Percentiles rank a stretch among this genome's conserved stretches.
phyloP scores from a whole-genome alignment of 495 filamentous ascomycete species.

The Aspergillus conjunctus region DNA sequence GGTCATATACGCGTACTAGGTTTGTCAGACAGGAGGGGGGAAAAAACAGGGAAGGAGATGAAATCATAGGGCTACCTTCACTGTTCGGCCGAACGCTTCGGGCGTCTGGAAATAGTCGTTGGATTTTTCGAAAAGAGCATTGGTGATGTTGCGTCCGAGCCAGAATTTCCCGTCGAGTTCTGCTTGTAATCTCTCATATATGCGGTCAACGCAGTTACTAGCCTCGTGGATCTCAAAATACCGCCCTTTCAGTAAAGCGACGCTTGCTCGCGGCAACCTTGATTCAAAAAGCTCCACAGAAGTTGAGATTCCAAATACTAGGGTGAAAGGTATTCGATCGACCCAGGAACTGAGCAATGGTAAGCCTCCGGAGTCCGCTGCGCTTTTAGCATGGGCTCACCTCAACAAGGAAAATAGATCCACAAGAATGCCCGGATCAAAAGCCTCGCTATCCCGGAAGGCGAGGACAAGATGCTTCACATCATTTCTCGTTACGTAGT shows the following conservation, averaged over 20 bases:
- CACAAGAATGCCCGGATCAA: conserved; percentile 74
- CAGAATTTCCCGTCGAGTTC: conserved; percentile 57
- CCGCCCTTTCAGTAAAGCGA: conserved; percentile 69
- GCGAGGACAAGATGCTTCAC: conserved; percentile 69
- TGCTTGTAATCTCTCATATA: conserved; percentile 71
- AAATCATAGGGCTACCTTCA: conserved; percentile 65
- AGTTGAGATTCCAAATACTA: conserved; percentile 87
- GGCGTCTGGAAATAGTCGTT: conserved; percentile 84
- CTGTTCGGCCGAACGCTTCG: conserved; percentile 72
- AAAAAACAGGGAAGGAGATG: neutral
- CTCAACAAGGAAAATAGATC: conserved; percentile 79
- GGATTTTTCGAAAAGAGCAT: conserved; percentile 71
- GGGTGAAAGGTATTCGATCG: conserved; percentile 84
- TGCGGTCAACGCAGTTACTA: conserved; percentile 71
- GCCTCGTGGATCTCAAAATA: conserved; percentile 84
- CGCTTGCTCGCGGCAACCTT: conserved; percentile 73
- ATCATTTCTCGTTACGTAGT: conserved; percentile 58
- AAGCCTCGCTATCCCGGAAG: conserved; percentile 90
- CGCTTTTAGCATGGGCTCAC: conserved; percentile 44
- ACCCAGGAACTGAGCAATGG: conserved; percentile 68
- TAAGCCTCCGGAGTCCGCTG: conserved; percentile 2
- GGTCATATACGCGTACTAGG: conserved; percentile 89
- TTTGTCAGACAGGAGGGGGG: conserved; percentile 19
- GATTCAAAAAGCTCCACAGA: conserved; percentile 87
- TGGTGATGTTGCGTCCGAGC: conserved; percentile 67